phyloP scores from a whole-genome alignment of 2,329 filamentous ascomycete species.

The Paracoccidioides lutzii region DNA sequence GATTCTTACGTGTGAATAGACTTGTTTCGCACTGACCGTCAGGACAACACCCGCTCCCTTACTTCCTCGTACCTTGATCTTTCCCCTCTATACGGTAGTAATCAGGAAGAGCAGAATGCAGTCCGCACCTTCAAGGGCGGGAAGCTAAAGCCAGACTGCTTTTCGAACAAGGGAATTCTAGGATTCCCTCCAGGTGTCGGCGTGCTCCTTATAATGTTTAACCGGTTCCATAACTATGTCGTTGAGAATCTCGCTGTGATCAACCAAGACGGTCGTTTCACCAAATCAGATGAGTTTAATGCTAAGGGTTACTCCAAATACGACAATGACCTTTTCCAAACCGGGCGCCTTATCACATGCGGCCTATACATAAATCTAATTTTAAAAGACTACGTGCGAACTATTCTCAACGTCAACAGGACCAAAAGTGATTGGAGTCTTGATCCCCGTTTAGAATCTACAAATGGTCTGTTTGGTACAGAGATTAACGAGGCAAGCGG shows the following conservation, averaged over 20 bases:
- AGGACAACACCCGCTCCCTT: constrained; percentile 23
- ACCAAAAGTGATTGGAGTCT: constrained; percentile 33
- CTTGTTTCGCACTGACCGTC: constrained; percentile 30
- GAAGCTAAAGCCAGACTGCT: constrained; percentile 28
- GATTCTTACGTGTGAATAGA: constrained; percentile 24
- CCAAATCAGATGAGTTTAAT: constrained; percentile 15
- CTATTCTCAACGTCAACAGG: constrained; percentile 24
- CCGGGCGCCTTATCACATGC: constrained; percentile 21
- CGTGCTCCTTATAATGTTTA: constrained; percentile 26
- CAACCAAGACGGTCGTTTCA: constrained; percentile 32
- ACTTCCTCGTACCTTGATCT: constrained; percentile 38
- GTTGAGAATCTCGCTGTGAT: constrained; percentile 26
- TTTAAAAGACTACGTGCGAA: constrained; percentile 25
- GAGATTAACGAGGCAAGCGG: constrained; percentile 31
- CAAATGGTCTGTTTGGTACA: constrained; percentile 9
- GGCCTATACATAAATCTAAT: constrained; percentile 24
- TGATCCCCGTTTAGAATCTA: constrained; percentile 30
- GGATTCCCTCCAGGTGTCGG: constrained; percentile 24
- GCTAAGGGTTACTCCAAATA: constrained; percentile 27
- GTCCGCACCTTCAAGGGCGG: constrained; percentile 27
- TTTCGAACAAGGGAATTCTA: constrained; percentile 22
- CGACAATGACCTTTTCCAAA: constrained; percentile 26
- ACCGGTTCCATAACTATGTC: constrained; percentile 30
- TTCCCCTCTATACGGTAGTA: constrained; percentile 33
- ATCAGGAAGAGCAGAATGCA: constrained; percentile 20